Conservation (phyloP, 2,329 filamentous ascomycete genomes). For the Thermothelomyces thermophilus region DNA sequence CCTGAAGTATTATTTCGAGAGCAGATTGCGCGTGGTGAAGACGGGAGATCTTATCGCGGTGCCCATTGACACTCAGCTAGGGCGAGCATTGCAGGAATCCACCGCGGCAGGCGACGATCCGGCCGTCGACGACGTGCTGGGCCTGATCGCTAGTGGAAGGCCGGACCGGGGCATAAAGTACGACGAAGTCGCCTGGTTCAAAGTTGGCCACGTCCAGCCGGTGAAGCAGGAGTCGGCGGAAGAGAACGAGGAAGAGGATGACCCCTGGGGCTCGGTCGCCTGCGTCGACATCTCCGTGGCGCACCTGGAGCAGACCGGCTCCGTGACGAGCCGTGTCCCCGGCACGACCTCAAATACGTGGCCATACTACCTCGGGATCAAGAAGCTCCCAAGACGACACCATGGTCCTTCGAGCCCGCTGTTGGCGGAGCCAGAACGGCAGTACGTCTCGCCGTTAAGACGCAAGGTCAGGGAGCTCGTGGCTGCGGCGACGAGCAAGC, state of each 20-base stretch:
- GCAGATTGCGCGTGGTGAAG: conserved; percentile 73
- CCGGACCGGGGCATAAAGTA: conserved; percentile 30
- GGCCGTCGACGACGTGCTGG: conserved; percentile 65
- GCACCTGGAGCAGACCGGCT: conserved; percentile 86
- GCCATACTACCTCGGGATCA: conserved; percentile 83
- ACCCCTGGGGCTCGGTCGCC: conserved; percentile 78
- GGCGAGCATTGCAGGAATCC: conserved; percentile 71
- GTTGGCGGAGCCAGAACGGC: conserved; percentile 38
- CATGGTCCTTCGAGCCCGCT: conserved; percentile 35
- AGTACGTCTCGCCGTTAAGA: conserved; percentile 53
- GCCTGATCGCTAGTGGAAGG: conserved; percentile 41
- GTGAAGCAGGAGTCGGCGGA: conserved; percentile 34
- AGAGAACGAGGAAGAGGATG: conserved; percentile 55
- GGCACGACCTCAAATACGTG: conserved; percentile 70
- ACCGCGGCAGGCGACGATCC: conserved; percentile 49
- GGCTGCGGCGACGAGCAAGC: conserved; percentile 77
- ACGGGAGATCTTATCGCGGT: conserved; percentile 84
- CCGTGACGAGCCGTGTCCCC: conserved; percentile 73
- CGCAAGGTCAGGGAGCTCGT: conserved; percentile 77
- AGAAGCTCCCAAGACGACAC: conserved; percentile 51
- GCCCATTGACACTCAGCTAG: conserved; percentile 78
- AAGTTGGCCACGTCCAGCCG: conserved; percentile 66
- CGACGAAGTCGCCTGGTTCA: conserved; percentile 83
- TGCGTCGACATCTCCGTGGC: conserved; percentile 82
- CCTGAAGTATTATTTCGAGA: conserved; percentile 82